Base-by-base conservation (phyloP, 169 alveolate species). In the Theileria luwenshuni region DNA sequence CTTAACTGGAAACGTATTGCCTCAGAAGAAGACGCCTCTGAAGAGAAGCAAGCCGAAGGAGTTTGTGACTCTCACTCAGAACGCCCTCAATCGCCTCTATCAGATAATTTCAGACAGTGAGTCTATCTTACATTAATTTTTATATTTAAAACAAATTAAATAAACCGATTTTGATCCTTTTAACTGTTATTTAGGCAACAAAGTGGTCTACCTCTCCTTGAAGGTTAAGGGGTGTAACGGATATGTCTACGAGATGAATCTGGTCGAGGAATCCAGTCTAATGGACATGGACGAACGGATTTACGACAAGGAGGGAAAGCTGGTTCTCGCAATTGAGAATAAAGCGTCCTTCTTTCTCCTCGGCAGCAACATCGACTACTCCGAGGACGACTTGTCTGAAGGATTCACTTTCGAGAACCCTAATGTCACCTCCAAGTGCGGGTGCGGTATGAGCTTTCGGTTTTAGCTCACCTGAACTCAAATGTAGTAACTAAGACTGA, bases 381-480 rank as follows among this genome's bases (percentile, higher is more conserved):
- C 33, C 17, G 72, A 49, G 52, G 71, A 69, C 23, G 74, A 75
- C 28, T 27, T 73, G 23, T 83, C 69, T 19, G 85, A 73, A 42
- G 89, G 85, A n/a, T 81, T 81, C 30, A 61, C 70, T 2, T 81
- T 81, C 58, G 70, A 64, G 47, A 81, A 81, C 75, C 89, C 89
- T 8, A 81, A 81, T 73, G 76, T 81, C 54, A 74, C 80, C 25
- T 81, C 89, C 10, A 69, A 68, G 54, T 81, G 89, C 69, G 89
- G 89, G 7, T 81, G 89, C 47, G 89, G 89, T 10, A 62, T 47
- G 60, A 64, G 81, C 28, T 81, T 81, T 32, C 61, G 63, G 21
- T 73, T 81, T 41, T 56, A 56, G 13, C 3, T 27, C 23, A 3
- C 35, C 27, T n/a, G n/a, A n/a, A n/a, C n/a, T n/a, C n/a, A n/a